phyloP scores from a whole-genome alignment of 2,329 filamentous ascomycete genomes.

The Penicillium sp. region DNA sequence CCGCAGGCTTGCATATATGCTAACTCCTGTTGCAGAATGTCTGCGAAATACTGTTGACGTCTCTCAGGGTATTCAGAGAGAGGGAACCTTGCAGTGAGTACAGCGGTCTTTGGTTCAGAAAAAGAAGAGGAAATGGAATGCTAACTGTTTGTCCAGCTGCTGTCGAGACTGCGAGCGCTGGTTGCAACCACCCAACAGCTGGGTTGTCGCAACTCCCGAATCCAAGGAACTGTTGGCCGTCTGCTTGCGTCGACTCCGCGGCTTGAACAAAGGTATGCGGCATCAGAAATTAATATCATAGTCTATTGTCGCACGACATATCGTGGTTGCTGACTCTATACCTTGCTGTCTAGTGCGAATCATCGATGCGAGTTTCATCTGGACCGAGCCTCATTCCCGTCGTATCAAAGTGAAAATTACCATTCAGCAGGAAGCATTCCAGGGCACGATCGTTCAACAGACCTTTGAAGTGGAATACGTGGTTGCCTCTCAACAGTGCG shows the following conservation, averaged over 20 bases:
- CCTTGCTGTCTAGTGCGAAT: slow-evolving; percentile 58
- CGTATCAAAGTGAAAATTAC: slow-evolving; percentile 93
- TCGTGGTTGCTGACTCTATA: not conserved
- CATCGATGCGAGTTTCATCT: slow-evolving; percentile 93
- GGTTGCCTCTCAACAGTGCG: slow-evolving; percentile 86
- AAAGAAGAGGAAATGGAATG: not conserved
- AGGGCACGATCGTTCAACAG: slow-evolving; percentile 74
- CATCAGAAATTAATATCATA: not conserved
- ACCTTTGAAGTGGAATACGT: slow-evolving; percentile 92
- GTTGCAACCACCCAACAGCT: slow-evolving; percentile 78
- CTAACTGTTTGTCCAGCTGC: slow-evolving; percentile 9
- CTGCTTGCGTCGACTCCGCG: slow-evolving; percentile 80
- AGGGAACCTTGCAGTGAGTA: slow-evolving; percentile 65
- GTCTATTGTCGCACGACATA: not conserved
- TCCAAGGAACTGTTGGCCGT: slow-evolving; percentile 88
- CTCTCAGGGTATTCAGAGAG: slow-evolving; percentile 81
- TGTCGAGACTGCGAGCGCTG: slow-evolving; percentile 94
- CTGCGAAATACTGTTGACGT: slow-evolving; percentile 93
- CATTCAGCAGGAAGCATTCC: slow-evolving; percentile 66
- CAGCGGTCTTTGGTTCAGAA: not conserved
- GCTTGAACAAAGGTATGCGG: slow-evolving; percentile 59
- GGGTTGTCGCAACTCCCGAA: slow-evolving; percentile 78
- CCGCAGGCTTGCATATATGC: not conserved
- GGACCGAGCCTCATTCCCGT: slow-evolving; percentile 95
- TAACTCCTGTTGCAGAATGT: slow-evolving; percentile 56